phyloP scores from a whole-genome alignment of 2,329 filamentous ascomycete genomes.

The Penicillium psychrosexuale region DNA sequence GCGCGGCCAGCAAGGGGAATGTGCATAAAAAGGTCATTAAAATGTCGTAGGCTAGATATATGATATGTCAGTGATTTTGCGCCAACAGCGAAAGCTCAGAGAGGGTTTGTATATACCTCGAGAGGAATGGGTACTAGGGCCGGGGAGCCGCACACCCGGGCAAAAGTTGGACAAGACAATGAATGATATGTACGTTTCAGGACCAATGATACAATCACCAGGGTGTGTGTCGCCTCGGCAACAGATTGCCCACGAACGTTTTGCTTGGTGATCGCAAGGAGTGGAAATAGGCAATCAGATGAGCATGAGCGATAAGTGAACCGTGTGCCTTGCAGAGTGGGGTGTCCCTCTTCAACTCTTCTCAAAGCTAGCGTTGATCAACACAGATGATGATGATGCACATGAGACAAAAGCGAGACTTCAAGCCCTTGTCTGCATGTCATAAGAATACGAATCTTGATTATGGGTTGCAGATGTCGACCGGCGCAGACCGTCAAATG shows the following conservation, averaged over 20 bases:
- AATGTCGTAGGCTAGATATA: slow-evolving; percentile 15
- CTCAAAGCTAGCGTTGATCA: background rate
- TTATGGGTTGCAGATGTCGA: background rate
- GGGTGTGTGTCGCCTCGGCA: background rate
- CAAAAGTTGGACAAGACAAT: background rate
- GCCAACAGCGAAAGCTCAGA: background rate
- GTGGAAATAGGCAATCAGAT: background rate
- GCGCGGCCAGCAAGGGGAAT: slow-evolving; percentile 12
- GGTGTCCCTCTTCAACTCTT: background rate
- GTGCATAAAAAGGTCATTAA: slow-evolving; percentile 29
- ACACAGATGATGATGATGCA: background rate
- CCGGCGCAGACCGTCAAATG: background rate
- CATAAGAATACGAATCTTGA: background rate
- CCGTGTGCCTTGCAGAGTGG: slow-evolving; percentile 1
- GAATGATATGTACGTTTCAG: background rate
- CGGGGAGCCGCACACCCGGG: slow-evolving; percentile 7
- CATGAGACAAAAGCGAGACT: background rate
- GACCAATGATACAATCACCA: background rate
- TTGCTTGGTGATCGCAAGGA: background rate
- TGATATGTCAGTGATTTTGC: slow-evolving; percentile 5
- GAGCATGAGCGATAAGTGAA: background rate
- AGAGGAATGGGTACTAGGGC: background rate
- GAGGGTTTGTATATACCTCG: slow-evolving; percentile 16
- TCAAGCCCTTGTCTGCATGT: background rate
- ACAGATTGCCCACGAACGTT: too few relatives aligned